Percentiles rank a stretch among this genome's conserved stretches.
These are phyloP conservation scores for Pelargonium myrrhifolium DNA, from an alignment of 441 rosid species.

Conservation along the genomic window DNA sequence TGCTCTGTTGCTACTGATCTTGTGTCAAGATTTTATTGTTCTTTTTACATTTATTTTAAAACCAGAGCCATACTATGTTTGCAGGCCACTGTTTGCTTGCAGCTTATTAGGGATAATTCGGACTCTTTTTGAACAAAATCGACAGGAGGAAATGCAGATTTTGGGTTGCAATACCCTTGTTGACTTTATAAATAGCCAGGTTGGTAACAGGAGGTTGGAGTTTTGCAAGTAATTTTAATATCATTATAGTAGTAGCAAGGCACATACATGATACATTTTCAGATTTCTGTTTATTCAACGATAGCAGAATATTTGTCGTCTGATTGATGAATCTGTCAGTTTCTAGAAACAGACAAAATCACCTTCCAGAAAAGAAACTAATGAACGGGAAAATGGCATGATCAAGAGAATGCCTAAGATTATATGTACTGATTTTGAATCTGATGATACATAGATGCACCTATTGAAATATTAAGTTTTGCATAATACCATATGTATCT, in stretches of 20 bases:
- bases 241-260: not conserved
- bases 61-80: slow-evolving; percentile 12
- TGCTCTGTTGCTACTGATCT: not conserved
- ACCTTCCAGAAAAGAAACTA: not conserved
- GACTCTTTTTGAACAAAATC: slow-evolving; percentile 72
- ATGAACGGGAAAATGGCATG: not conserved
- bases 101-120: slow-evolving; percentile 73
- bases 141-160: slow-evolving; percentile 61
- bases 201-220: slow-evolving; percentile 23
- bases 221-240: not conserved
- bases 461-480: not conserved
- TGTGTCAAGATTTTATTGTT: not conserved
- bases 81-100: slow-evolving; percentile 84
- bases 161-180: slow-evolving; percentile 72
- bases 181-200: slow-evolving; percentile 79
- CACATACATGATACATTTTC: not conserved
- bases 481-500: not conserved
- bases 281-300: not conserved
- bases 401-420: not conserved
- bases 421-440: not conserved
- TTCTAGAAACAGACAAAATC: not conserved
- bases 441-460: not conserved
- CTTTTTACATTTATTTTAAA: not conserved
- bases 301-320: not conserved
- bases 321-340: not conserved